These are phyloP conservation scores for Pholiota adiposa DNA, from an alignment of 1,284 basidiomycete species.

Conservation along the genomic window DNA sequence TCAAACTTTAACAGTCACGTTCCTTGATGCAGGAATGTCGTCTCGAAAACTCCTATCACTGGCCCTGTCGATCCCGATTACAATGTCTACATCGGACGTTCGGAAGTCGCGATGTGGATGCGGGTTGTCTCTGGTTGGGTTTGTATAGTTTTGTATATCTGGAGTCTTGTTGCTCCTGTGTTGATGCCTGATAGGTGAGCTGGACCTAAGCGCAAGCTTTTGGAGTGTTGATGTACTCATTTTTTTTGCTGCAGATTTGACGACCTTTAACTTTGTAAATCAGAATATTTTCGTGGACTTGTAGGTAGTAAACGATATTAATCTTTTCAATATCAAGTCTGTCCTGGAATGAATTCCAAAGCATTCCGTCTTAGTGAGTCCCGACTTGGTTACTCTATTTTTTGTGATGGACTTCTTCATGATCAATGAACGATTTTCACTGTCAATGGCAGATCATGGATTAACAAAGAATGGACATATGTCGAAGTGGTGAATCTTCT, in stretches of 20 bases:
- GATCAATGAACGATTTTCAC: no score
- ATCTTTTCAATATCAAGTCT: no score
- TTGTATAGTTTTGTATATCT: conserved; percentile 87
- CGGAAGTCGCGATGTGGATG: conserved; percentile 99
- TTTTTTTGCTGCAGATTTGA: conserved; percentile 5
- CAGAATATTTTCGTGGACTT: neutral
- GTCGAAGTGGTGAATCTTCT: no score
- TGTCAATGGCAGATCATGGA: no score
- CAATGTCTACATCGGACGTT: conserved; percentile 94
- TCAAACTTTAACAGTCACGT: conserved; percentile 1
- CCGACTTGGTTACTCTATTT: no score
- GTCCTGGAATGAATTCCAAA: no score
- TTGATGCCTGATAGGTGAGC: conserved; percentile 83
- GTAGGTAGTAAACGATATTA: neutral
- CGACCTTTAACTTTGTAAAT: conserved; percentile 6
- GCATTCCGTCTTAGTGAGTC: no score
- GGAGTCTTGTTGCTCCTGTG: conserved; percentile 91
- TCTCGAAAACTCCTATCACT: conserved; percentile 54
- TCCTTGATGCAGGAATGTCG: conserved; percentile 65
- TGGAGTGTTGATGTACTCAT: neutral
- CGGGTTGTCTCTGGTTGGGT: conserved; percentile 95
- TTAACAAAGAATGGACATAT: no score
- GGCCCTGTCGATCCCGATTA: conserved; percentile 54
- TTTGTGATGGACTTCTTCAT: no score
- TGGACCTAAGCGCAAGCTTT: neutral